Percentiles rank a stretch among this genome's conserved stretches.
These are phyloP conservation scores for Aspergillus novoparasiticus DNA, from an alignment of 2,329 filamentous ascomycete species.

Conservation along the genomic window DNA sequence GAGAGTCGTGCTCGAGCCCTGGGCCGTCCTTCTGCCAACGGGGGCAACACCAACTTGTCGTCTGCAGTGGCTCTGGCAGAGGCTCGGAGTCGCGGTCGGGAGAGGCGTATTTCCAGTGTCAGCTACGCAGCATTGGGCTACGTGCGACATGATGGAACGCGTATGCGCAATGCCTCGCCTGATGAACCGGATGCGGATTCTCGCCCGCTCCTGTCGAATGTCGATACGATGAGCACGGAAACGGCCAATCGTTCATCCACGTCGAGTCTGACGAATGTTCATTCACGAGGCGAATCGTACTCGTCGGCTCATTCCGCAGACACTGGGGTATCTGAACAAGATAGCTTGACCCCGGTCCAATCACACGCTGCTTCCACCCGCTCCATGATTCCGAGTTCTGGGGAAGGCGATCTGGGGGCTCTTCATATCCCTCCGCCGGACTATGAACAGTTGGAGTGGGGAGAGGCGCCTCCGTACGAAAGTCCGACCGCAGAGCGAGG, in stretches of 20 bases:
- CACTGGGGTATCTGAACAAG: slow-evolving; percentile 32
- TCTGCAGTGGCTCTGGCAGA: slow-evolving; percentile 46
- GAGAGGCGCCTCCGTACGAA: slow-evolving; percentile 46
- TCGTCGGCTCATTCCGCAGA: slow-evolving; percentile 39
- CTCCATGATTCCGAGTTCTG: slow-evolving; percentile 26
- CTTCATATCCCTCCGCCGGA: slow-evolving; percentile 43
- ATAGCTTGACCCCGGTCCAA: slow-evolving; percentile 29
- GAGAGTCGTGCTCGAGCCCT: slow-evolving; percentile 58
- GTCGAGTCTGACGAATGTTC: slow-evolving; percentile 29
- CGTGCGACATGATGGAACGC: slow-evolving; percentile 52
- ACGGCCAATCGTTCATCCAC: slow-evolving; percentile 29
- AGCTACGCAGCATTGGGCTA: slow-evolving; percentile 51
- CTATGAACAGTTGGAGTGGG: slow-evolving; percentile 47
- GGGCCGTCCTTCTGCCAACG: slow-evolving; percentile 27
- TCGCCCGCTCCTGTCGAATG: slow-evolving; percentile 46
- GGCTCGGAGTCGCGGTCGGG: slow-evolving; percentile 46
- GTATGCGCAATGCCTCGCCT: slow-evolving; percentile 49
- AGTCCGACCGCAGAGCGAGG: slow-evolving; percentile 26
- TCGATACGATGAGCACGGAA: slow-evolving; percentile 36
- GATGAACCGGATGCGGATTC: slow-evolving; percentile 52
- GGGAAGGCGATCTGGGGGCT: slow-evolving; percentile 42
- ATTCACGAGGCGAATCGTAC: slow-evolving; percentile 37
- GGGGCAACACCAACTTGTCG: slow-evolving; percentile 38
- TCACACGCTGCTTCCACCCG: slow-evolving; percentile 30
- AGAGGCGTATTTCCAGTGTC: slow-evolving; percentile 50